Base-by-base conservation (phyloP, 768 basidiomycete genomes). In the Lactarius hatsudake region DNA sequence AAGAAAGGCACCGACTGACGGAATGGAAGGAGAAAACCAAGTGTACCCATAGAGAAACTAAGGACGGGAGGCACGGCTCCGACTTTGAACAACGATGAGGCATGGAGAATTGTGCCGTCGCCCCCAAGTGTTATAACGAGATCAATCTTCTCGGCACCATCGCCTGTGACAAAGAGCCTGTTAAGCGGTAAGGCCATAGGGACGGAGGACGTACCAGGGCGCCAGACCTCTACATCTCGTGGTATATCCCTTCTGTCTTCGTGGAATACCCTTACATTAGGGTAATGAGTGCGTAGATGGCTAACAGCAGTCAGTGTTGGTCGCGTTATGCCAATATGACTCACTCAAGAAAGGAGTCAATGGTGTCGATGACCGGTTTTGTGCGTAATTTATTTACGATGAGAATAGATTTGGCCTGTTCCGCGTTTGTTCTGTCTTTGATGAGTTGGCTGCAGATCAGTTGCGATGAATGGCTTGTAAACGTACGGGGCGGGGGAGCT, bases 41-140 rank as follows among this genome's bases (percentile, higher is more conserved):
- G 81, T 10, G 93, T 95, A 9, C 96, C 96, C 90, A 94, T 90
- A 0, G 90, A 93, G 77, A 96, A 93, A 72, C 92, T 93, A 26
- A 96, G 74, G 0, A 89, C 94, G 0, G 96, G 96, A 5, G 96
- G 96, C 9, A 97, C 94, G 26, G 91, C 91, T n/a, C 91, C 93
- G 4, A 86, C 81, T 71, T 88, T 91, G 76, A 98, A 98, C 10
- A 98, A 79, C 8, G 93, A 93, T 1, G 95, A 95, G 0, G 94
- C 93, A 74, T 96, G 94, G 1, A 98, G 82, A 59, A 97, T 95
- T 6, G 96, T 97, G 10, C 96, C 96, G 74, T 98, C 96, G 40
- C 96, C 96, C 55, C 96, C 96, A 1, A 98, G 78, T 0, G 96
- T 96, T 32, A 97, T 86, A 23, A 97, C 89, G 10, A 98, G 80